phyloP scores from a whole-genome alignment of 495 filamentous ascomycete genomes.

The Hypoxylon rickii region DNA sequence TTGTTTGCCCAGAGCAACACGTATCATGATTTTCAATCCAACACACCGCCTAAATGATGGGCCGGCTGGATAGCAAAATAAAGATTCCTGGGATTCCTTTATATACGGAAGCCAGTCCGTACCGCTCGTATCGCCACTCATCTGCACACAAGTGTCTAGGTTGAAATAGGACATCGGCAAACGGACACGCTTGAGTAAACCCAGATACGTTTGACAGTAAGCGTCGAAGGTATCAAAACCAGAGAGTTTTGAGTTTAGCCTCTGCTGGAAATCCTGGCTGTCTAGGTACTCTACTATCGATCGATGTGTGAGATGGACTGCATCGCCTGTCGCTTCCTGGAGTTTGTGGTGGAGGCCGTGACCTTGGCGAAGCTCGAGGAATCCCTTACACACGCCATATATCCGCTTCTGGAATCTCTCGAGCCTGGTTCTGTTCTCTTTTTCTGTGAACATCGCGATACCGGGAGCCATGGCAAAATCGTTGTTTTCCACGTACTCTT shows the following conservation, averaged over 20 bases:
- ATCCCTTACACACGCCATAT: constrained; percentile 26
- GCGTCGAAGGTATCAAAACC: constrained; percentile 23
- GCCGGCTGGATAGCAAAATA: neutral
- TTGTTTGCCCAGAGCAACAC: neutral
- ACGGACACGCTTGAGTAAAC: constrained; percentile 2
- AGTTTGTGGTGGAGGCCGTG: neutral
- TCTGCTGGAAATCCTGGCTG: constrained; percentile 8
- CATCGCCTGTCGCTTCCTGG: neutral
- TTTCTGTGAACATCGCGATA: neutral
- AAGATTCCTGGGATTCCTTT: neutral
- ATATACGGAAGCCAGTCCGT: neutral
- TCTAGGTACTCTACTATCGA: constrained; percentile 33
- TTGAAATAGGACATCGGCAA: constrained; percentile 7
- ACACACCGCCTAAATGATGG: neutral
- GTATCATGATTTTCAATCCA: neutral
- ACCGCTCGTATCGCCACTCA: neutral
- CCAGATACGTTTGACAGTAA: constrained; percentile 26
- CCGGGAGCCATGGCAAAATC: constrained; percentile 11
- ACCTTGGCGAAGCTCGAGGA: constrained; percentile 20
- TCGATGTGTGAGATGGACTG: constrained; percentile 29
- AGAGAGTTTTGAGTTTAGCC: constrained; percentile 3
- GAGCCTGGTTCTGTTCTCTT: constrained; percentile 5
- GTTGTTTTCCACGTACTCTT: constrained; percentile 22
- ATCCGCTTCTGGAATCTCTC: constrained; percentile 12
- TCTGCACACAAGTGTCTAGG: neutral